These are phyloP conservation scores for Mycena citricolor DNA, from an alignment of 1,284 basidiomycete species.

Conservation along the genomic window DNA sequence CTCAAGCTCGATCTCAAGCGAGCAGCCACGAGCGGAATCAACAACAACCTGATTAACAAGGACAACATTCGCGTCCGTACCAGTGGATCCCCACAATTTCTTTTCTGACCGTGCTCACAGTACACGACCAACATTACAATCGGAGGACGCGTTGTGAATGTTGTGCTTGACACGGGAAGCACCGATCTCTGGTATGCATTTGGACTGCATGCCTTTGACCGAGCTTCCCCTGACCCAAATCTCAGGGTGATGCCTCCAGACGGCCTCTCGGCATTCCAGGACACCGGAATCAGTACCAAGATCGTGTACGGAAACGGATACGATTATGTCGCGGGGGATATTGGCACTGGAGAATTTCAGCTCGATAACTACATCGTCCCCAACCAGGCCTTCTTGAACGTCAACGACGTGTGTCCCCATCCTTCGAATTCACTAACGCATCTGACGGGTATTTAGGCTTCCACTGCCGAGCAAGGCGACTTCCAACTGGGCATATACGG, in stretches of 20 bases:
- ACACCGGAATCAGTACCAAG: constrained; percentile 7
- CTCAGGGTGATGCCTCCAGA: constrained; percentile 20
- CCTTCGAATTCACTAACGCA: too few species aligned
- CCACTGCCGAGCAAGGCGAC: constrained; percentile 10
- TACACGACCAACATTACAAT: constrained; percentile 22
- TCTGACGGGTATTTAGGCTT: constrained; percentile 8
- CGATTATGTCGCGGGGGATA: constrained; percentile 16
- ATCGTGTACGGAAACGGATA: background rate
- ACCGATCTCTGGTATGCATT: constrained; percentile 18
- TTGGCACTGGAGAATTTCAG: constrained; percentile 17
- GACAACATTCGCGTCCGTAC: constrained; percentile 12
- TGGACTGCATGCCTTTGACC: background rate
- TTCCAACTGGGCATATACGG: constrained; percentile 17
- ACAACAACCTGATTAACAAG: constrained; percentile 20
- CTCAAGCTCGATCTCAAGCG: too few species aligned
- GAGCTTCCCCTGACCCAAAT: background rate
- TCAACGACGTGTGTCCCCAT: too few species aligned
- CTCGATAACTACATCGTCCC: constrained; percentile 26
- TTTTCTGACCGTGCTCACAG: background rate
- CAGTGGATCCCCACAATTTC: background rate
- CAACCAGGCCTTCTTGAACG: constrained; percentile 21
- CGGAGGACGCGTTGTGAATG: constrained; percentile 20
- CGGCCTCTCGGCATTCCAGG: constrained; percentile 17
- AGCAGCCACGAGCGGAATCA: too few species aligned
- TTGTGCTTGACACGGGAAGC: constrained; percentile 19